These are phyloP conservation scores for Hypoxylon perforatum DNA, from an alignment of 495 filamentous ascomycete species.

Conservation along the genomic window DNA sequence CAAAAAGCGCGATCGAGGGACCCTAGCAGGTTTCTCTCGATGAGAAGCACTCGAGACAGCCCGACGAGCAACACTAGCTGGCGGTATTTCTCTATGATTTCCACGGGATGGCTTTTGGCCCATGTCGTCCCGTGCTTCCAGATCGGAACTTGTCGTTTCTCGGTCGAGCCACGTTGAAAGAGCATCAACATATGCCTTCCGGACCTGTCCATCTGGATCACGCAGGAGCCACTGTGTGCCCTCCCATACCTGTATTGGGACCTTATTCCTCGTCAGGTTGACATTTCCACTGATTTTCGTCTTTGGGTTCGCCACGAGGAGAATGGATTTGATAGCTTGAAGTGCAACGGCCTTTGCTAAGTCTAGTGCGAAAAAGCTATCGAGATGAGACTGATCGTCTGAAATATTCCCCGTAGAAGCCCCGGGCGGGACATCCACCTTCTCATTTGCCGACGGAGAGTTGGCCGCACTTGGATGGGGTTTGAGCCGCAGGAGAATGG, in stretches of 20 bases:
- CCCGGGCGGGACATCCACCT: constrained; percentile 47
- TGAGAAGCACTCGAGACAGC: constrained; percentile 76
- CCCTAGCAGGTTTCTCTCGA: constrained; percentile 64
- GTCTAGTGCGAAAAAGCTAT: constrained; percentile 77
- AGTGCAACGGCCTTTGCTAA: constrained; percentile 80
- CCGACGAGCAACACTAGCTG: constrained; percentile 63
- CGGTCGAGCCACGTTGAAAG: constrained; percentile 82
- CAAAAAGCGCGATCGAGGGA: constrained; percentile 74
- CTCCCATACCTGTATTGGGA: constrained; percentile 86
- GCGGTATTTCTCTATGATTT: constrained; percentile 48
- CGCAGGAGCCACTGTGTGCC: constrained; percentile 89
- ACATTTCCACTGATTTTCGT: constrained; percentile 67
- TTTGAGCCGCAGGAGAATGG: constrained; percentile 80
- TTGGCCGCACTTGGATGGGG: constrained; percentile 62
- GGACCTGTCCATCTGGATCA: constrained; percentile 78
- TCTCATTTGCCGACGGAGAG: constrained; percentile 52
- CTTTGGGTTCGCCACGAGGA: constrained; percentile 79
- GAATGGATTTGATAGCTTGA: constrained; percentile 80
- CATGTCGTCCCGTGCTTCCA: constrained; percentile 68
- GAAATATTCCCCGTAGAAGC: constrained; percentile 42
- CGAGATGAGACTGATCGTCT: constrained; percentile 54
- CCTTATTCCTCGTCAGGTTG: constrained; percentile 74
- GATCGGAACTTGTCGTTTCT: constrained; percentile 77
- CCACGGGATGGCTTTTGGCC: constrained; percentile 50
- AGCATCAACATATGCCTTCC: constrained; percentile 85